These are phyloP conservation scores for Globisporangium uncinulatum DNA, from an alignment of 352 stramenopile species.

Conservation along the genomic window DNA sequence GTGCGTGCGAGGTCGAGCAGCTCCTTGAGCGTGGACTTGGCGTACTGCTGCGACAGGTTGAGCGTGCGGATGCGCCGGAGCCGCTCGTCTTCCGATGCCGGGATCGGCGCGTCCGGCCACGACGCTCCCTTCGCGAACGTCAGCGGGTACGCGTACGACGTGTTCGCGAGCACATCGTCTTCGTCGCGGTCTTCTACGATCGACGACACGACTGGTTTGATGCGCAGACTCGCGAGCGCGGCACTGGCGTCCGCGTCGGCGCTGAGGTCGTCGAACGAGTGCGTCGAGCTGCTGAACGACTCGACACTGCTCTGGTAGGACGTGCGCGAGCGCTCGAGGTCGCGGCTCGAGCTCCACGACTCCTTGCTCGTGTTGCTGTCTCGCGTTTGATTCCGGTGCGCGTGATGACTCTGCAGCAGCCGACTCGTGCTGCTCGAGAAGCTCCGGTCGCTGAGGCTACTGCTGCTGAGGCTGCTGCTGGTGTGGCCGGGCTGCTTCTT, in stretches of 20 bases:
- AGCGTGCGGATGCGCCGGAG: conserved; percentile 54
- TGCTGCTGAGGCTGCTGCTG: conserved; percentile 2
- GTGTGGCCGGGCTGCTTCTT: conserved; percentile 20
- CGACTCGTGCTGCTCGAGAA: conserved; percentile 16
- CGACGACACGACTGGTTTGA: conserved; percentile 3
- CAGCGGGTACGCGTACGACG: conserved; percentile 58
- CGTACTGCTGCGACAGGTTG: conserved; percentile 75
- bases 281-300: conserved; percentile 20
- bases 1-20: conserved; percentile 67
- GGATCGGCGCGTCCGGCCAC: conserved; percentile 71
- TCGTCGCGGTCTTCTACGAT: conserved; percentile 31
- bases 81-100: conserved; percentile 42
- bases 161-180: conserved; percentile 53
- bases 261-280: conserved; percentile 8
- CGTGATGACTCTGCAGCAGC: not conserved
- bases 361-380: conserved; percentile 10
- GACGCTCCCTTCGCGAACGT: conserved; percentile 66
- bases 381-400: not conserved
- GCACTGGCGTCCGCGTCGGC: conserved; percentile 9
- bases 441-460: not conserved
- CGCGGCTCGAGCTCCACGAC: conserved; percentile 25
- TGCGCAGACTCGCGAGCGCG: conserved; percentile 14
- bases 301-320: conserved; percentile 16
- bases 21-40: conserved; percentile 64
- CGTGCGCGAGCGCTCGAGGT: conserved; percentile 15